phyloP scores from a whole-genome alignment of 495 filamentous ascomycete genomes.

The Penicillium cosmopolitanum region DNA sequence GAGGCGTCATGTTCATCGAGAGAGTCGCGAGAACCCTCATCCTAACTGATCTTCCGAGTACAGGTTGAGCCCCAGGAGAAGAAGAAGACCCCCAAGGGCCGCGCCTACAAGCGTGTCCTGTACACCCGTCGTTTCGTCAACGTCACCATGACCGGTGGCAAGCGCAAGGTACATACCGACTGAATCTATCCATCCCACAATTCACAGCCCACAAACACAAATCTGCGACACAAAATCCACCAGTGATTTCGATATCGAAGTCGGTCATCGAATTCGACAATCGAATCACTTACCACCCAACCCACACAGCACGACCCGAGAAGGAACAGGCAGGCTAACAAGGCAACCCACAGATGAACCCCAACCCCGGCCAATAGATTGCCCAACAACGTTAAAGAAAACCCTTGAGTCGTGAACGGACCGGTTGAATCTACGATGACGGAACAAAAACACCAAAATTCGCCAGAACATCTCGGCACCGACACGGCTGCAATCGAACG shows the following conservation, averaged over 20 bases:
- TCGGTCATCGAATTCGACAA: too few relatives aligned
- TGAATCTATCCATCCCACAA: constrained; percentile 16
- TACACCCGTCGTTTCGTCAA: constrained; percentile 99
- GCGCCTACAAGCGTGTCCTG: constrained; percentile 94
- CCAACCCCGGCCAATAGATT: constrained; percentile 43
- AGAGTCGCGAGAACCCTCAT: constrained; percentile 14
- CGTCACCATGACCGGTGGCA: constrained; percentile 97
- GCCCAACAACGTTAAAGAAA: constrained; percentile 30
- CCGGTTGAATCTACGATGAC: constrained; percentile 32
- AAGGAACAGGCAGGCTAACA: constrained; percentile 28
- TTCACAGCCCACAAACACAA: constrained; percentile 10
- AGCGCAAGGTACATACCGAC: constrained; percentile 82
- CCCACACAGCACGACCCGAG: constrained; percentile 4
- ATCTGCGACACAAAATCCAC: background rate
- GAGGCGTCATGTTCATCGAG: too few relatives aligned
- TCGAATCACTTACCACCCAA: constrained; percentile 2
- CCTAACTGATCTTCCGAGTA: constrained; percentile 30
- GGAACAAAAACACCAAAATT: constrained; percentile 23
- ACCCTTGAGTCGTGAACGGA: constrained; percentile 29
- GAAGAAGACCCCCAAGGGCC: constrained; percentile 82
- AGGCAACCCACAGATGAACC: constrained; percentile 39
- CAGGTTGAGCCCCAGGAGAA: constrained; percentile 51
- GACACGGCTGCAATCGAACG: constrained; percentile 32
- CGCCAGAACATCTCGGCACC: constrained; percentile 25
- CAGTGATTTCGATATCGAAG: too few relatives aligned